Percentiles rank a stretch among this genome's conserved stretches.
Evolutionary conservation across 495 filamentous ascomycete genomes (phyloP).

Genomic region (Talaromyces thailandensis): DNA sequence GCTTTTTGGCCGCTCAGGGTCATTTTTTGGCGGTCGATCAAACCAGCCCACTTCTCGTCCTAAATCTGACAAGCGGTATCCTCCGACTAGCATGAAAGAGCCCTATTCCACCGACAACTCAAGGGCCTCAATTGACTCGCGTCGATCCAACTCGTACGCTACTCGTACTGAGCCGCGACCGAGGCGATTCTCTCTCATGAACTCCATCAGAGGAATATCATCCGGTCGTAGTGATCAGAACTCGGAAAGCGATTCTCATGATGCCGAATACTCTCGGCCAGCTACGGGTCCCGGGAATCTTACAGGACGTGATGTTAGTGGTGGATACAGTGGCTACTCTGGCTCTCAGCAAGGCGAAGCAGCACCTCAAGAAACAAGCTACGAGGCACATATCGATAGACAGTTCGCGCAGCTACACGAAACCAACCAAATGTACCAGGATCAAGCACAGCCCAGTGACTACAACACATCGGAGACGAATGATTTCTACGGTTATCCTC

Average conservation of each 20-base stretch:
- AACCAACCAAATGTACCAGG: conserved; percentile 22
- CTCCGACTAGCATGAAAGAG: conserved; percentile 71
- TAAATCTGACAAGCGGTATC: conserved; percentile 47
- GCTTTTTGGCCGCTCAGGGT: conserved; percentile 70
- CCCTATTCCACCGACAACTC: conserved; percentile 46
- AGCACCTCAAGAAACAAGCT: conserved; percentile 25
- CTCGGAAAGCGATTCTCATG: conserved; percentile 27
- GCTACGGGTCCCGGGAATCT: conserved; percentile 18
- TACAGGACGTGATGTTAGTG: conserved; percentile 23
- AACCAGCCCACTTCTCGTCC: conserved; percentile 28
- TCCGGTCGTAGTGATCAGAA: conserved; percentile 33
- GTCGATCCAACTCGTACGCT: conserved; percentile 68
- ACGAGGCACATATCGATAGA: conserved; percentile 35
- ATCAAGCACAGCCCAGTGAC: conserved; percentile 20
- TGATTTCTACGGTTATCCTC: conserved; percentile 12
- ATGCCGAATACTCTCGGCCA: conserved; percentile 14
- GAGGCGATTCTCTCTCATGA: conserved; percentile 69
- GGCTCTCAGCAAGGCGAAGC: conserved; percentile 14
- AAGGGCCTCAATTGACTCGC: conserved; percentile 71
- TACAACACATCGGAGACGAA: conserved; percentile 13
- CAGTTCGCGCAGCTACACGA: conserved; percentile 36
- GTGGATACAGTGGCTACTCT: conserved; percentile 30
- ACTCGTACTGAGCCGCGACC: conserved; percentile 73
- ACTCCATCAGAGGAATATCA: conserved; percentile 52
- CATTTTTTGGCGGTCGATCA: conserved; percentile 54